Evolutionary conservation across 345 rosid species (phyloP), one percentile per base, ranked within the genome.

Genomic region (Pugionium dolabratum): DNA sequence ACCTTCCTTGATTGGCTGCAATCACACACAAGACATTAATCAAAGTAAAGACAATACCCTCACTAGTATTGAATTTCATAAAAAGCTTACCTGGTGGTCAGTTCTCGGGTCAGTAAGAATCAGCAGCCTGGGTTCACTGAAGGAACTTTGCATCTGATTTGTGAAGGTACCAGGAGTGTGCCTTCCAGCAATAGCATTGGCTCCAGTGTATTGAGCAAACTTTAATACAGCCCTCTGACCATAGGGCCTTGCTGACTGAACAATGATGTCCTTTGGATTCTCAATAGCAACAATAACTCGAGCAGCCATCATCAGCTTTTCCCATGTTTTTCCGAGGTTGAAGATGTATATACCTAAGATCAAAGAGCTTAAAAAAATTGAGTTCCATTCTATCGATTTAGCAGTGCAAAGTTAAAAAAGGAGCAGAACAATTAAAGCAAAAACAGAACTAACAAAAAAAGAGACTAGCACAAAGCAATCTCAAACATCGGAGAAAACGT

Each of bases 151-250:
- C 51, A 89, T 75, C 69, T 92, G 97, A 72, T 89, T 92, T 51
- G 98, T 92, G 66, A 92, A 92, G 26, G 98, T 92, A 83, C 98
- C 98, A 9, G 98, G 98, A 44, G 98, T 92, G 75, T 92, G 98
- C 80, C 98, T 87, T 35, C 98, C 98, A 57, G 98, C 98, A 79
- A 92, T 89, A 1, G 98, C 98, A 59, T 92, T 86, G n/a, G 86
- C 87, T 57, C 95, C 93, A 18, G 97, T 90, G 85, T 87, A 81
- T 28, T 92, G 96, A 1, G 98, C 96, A 62, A 92, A 92, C 79
- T 92, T 92, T 50, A 92, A 41, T 0, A 92, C 97, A 61, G 98
- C 98, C 51, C 97, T 84, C 82, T 92, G 98, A 54, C 98, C 98
- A 72, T 92, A 92, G 0, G 98, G 98, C 75, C 98, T 84, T 7